A percentile compares a stretch with the other conserved stretches of the same genome.
phyloP scores from a whole-genome alignment of 768 basidiomycete genomes.

The Pilatotrama ljubarskyi region DNA sequence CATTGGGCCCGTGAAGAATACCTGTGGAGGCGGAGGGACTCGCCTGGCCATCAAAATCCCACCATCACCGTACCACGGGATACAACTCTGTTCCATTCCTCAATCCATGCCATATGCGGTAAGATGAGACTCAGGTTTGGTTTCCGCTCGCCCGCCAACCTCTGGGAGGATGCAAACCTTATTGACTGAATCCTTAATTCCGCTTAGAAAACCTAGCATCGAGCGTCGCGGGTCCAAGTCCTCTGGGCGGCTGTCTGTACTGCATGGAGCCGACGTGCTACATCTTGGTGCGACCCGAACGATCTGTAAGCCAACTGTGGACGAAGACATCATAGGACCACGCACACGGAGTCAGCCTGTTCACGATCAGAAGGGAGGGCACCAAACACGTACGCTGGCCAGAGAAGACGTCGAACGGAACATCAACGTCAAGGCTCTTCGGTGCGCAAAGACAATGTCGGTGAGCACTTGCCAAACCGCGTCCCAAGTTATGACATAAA shows the following conservation, averaged over 20 bases:
- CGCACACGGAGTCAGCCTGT: too few relatives aligned
- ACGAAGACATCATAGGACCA: too few relatives aligned
- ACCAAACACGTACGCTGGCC: too few relatives aligned
- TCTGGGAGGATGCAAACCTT: background rate
- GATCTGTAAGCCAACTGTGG: too few relatives aligned
- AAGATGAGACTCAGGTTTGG: background rate
- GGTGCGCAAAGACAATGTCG: background rate
- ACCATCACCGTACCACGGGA: conserved; percentile 17
- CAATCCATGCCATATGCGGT: conserved; percentile 3
- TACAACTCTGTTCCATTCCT: conserved; percentile 16
- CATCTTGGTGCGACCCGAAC: too few relatives aligned
- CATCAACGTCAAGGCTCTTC: too few relatives aligned
- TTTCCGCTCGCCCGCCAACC: background rate
- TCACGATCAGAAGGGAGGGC: too few relatives aligned
- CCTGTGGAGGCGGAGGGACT: background rate
- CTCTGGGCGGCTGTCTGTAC: background rate
- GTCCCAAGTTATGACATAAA: background rate
- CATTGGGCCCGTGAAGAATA: background rate
- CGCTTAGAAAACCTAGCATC: background rate
- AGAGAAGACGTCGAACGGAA: too few relatives aligned
- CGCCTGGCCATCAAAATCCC: conserved; percentile 8
- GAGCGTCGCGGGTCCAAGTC: too few relatives aligned
- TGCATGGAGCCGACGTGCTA: too few relatives aligned
- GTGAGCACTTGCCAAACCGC: background rate
- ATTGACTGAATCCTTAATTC: background rate